Base-by-base conservation (phyloP, 2,329 filamentous ascomycete genomes). In the Onygenales sp. region DNA sequence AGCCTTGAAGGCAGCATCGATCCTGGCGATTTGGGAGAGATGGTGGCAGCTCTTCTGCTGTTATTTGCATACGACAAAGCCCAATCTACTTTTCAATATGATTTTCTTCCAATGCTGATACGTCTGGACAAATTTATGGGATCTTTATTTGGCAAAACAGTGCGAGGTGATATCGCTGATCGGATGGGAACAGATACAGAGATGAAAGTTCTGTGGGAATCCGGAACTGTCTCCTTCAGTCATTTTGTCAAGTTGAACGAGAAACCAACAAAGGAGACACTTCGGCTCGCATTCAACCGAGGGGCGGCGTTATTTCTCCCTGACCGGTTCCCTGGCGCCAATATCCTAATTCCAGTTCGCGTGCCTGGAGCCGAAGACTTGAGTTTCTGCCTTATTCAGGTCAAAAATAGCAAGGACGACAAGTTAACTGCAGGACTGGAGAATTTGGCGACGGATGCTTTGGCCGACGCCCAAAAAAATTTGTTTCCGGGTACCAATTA, bases 41-140 rank as follows among this genome's bases (percentile, higher is more conserved):
- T 54, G 27, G 39, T 45, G 7, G 44, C 31, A 1, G 32, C 42
- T 10, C 13, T 54, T 8, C 27, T 52, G 8, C 32, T 54, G 5
- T 35, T 56, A 7, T 54, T 54, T 47, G 43, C 52, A 1, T 44
- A 51, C 38, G 54, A 54, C 32, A 14, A 44, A 17, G 9, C 27
- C 43, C 43, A 44, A 3, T 11, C 3, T 8, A 44, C 9, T 10
- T 9, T 31, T 9, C 9, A 17, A 31, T 9, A 7, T 39, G 36
- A 4, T 39, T 39, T 9, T 39, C 36, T 9, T 7, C 36, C 36
- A n/a, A 39, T 39, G 13, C 9, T n/a, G 9, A 39, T 39, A 39
- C 36, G 7, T 27, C 21, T 27, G 21, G 21, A 27, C 3, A 5
- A 5, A 39, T 39, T 39, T 7, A 39, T 39, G 36, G 36, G 6